Percentiles rank a stretch among this genome's conserved stretches.
Conservation (phyloP, 1,284 basidiomycete species). For the Apiotrichum domesticum region DNA sequence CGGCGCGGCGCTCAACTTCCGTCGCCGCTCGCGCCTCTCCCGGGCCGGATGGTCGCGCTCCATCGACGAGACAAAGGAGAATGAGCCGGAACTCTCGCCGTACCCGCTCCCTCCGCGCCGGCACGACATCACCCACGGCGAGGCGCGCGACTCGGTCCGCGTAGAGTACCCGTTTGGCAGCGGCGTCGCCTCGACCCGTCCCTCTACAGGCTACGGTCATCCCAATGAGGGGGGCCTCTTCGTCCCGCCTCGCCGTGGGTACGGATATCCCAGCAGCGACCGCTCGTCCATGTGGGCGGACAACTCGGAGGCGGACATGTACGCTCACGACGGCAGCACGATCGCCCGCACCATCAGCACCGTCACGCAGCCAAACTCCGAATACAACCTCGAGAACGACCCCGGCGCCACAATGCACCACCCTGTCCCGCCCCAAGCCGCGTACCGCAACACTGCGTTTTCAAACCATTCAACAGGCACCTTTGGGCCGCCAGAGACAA, state of each 20-base stretch:
- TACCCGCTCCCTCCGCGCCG: neutral
- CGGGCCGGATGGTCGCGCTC: neutral
- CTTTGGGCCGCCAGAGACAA: neutral
- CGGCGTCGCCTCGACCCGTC: neutral
- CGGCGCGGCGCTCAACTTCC: no score
- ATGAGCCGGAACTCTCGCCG: neutral
- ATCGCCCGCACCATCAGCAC: slow-evolving; percentile 33
- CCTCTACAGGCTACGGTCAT: no score
- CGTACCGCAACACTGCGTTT: neutral
- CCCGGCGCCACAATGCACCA: slow-evolving; percentile 8
- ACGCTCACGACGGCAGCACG: slow-evolving; percentile 23
- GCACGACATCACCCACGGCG: slow-evolving; percentile 3
- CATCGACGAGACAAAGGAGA: neutral
- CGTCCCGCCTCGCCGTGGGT: neutral
- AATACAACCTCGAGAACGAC: slow-evolving; percentile 17
- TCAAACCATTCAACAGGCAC: neutral
- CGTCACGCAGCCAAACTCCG: slow-evolving; percentile 15
- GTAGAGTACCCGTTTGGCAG: neutral
- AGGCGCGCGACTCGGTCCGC: slow-evolving; percentile 9
- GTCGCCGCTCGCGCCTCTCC: neutral
- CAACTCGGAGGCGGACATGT: slow-evolving; percentile 34
- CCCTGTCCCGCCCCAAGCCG: neutral
- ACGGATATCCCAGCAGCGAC: neutral
- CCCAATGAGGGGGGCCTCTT: neutral
- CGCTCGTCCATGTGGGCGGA: slow-evolving; percentile 24